A percentile compares a stretch with the other conserved stretches of the same genome.
Evolutionary conservation across 2,329 filamentous ascomycete genomes (phyloP).

Genomic region (Penicillium sp.): DNA sequence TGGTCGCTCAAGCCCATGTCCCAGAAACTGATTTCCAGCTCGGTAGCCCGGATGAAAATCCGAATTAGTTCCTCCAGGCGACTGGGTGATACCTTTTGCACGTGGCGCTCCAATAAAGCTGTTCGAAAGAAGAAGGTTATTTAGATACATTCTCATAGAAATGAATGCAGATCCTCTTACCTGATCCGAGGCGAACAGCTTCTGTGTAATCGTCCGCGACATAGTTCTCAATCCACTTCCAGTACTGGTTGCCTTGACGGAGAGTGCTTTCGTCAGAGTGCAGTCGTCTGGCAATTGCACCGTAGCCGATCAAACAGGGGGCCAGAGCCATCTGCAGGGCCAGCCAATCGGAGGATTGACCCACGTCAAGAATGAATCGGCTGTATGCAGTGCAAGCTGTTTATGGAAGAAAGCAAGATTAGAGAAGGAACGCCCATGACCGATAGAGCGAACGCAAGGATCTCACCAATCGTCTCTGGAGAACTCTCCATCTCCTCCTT

Average conservation of each 20-base stretch:
- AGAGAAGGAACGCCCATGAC: constrained; percentile 1
- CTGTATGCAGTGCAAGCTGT: constrained; percentile 80
- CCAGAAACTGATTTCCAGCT: constrained; percentile 78
- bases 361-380: constrained; percentile 84
- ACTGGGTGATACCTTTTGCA: constrained; percentile 70
- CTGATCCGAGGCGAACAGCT: constrained; percentile 70
- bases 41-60: constrained; percentile 84
- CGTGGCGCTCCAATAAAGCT: constrained; percentile 77
- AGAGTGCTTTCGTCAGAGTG: constrained; percentile 63
- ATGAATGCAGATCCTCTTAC: constrained; percentile 53
- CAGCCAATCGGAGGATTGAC: constrained; percentile 84
- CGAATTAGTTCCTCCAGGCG: constrained; percentile 80
- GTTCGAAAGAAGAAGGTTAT: constrained; percentile 16
- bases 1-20: constrained; percentile 61
- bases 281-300: constrained; percentile 73
- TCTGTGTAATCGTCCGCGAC: constrained; percentile 75
- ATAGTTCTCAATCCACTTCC: constrained; percentile 91
- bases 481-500: constrained; percentile 71
- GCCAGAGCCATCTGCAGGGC: constrained; percentile 82
- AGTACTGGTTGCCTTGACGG: constrained; percentile 73
- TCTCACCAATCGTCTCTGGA: constrained; percentile 72
- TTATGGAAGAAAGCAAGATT: constrained; percentile 9
- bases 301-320: constrained; percentile 89
- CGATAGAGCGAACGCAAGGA: background rate
- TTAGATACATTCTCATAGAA: background rate